Evolutionary conservation across 257 asterid species (phyloP).

Genomic region (Paulownia fortunei): DNA sequence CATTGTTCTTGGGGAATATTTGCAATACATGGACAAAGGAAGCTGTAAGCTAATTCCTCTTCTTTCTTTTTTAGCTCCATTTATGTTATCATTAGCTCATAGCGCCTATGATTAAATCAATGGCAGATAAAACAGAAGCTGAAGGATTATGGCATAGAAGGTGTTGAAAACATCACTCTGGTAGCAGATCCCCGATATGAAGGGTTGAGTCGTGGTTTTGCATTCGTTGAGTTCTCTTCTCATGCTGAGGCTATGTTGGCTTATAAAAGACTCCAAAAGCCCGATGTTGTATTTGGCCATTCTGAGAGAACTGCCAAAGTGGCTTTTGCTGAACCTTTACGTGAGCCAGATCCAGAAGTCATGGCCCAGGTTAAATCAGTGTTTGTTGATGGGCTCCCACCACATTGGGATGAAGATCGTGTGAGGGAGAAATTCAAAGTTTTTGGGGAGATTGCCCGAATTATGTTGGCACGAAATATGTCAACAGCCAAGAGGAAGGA

Average conservation of each 20-base stretch:
- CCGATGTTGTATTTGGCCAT: constrained; percentile 64
- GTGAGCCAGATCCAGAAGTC: constrained; percentile 69
- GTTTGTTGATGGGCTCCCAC: constrained; percentile 69
- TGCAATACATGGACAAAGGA: constrained; percentile 77
- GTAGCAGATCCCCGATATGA: constrained; percentile 63
- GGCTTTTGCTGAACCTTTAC: constrained; percentile 72
- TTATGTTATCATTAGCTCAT: constrained; percentile 14
- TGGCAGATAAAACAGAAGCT: constrained; percentile 57
- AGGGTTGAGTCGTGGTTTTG: constrained; percentile 74
- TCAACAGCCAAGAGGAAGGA: constrained; percentile 69
- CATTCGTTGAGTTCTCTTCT: constrained; percentile 62
- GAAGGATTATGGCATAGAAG: constrained; percentile 62
- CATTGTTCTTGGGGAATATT: constrained; percentile 68
- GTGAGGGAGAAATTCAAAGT: constrained; percentile 50
- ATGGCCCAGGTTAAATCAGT: constrained; percentile 74
- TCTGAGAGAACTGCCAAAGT: constrained; percentile 68
- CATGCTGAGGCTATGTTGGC: constrained; percentile 66
- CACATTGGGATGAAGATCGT: constrained; percentile 64
- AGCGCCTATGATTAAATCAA: not conserved
- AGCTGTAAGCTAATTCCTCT: constrained; percentile 38
- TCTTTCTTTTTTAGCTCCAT: not conserved
- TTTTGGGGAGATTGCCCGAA: constrained; percentile 56
- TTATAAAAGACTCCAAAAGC: constrained; percentile 64
- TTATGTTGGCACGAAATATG: constrained; percentile 63
- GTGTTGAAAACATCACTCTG: constrained; percentile 56